phyloP scores from a whole-genome alignment of 164 flowering plant genomes.

The Chimonanthus salicifolius region DNA sequence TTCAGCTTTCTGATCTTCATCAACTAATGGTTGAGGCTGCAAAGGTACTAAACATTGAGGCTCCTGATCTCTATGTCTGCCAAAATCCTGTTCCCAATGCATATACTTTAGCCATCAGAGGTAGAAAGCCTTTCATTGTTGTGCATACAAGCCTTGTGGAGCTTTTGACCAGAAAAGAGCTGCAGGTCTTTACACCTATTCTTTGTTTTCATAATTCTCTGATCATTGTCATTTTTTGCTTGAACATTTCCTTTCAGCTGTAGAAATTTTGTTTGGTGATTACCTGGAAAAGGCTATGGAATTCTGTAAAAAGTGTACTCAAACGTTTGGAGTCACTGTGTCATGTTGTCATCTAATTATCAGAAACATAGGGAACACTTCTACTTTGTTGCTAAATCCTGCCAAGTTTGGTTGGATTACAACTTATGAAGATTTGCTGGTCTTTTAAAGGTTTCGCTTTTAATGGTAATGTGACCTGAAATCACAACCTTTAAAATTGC shows the following conservation, averaged over 20 bases:
- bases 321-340: too few species aligned
- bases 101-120: slow-evolving; percentile 83
- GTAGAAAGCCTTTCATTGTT: slow-evolving; percentile 93
- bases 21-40: slow-evolving; percentile 77
- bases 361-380: too few species aligned
- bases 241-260: neutral
- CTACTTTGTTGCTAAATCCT: too few species aligned
- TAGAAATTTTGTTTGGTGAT: neutral
- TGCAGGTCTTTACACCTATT: slow-evolving; percentile 57
- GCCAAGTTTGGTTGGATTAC: too few species aligned
- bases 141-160: slow-evolving; percentile 94
- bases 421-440: too few species aligned
- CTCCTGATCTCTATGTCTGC: slow-evolving; percentile 86
- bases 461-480: too few species aligned
- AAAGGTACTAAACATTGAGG: slow-evolving; percentile 55
- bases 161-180: slow-evolving; percentile 76
- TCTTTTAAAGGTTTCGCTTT: too few species aligned
- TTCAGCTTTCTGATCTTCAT: slow-evolving; percentile 82
- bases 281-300: neutral
- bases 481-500: too few species aligned
- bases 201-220: neutral
- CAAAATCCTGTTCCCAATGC: slow-evolving; percentile 97
- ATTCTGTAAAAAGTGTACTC: too few species aligned
- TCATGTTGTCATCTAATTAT: too few species aligned
- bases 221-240: neutral